Conservation (phyloP, 140 eudicot species). For the Flaveria floridana region DNA sequence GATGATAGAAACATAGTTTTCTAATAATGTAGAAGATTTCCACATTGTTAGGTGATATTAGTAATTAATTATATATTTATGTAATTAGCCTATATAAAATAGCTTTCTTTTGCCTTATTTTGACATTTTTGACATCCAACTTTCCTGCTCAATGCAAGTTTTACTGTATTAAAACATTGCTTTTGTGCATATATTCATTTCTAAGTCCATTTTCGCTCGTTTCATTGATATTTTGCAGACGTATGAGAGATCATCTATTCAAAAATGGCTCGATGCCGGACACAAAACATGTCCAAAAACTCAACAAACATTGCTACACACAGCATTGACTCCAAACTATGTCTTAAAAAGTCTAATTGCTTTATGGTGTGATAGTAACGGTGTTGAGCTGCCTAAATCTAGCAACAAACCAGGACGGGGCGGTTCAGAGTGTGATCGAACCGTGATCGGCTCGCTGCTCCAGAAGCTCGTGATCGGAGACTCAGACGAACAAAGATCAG, state of each 20-base stretch:
- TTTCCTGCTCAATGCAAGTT: constrained; percentile 4
- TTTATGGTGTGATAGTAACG: constrained; percentile 90
- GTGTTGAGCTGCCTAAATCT: constrained; percentile 72
- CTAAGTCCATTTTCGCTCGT: constrained; percentile 3
- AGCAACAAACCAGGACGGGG: constrained; percentile 52
- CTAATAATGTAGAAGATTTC: constrained; percentile 9
- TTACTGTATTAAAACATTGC: constrained; percentile 6
- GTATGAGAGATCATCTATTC: constrained; percentile 78
- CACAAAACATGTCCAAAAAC: constrained; percentile 96
- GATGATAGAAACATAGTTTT: constrained; percentile 10
- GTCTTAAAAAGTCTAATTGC: constrained; percentile 87
- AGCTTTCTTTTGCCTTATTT: background rate
- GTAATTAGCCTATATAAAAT: background rate
- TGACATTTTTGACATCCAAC: constrained; percentile 15
- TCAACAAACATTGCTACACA: constrained; percentile 79
- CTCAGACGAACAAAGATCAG: constrained; percentile 85
- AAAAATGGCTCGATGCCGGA: constrained; percentile 96
- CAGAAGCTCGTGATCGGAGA: constrained; percentile 71
- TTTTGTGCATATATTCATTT: background rate
- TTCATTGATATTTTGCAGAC: constrained; percentile 55
- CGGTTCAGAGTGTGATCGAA: constrained; percentile 74
- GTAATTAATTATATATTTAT: constrained; percentile 13
- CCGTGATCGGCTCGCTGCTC: constrained; percentile 59
- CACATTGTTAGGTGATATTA: constrained; percentile 14
- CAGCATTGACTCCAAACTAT: constrained; percentile 86